Percentiles rank a stretch among this genome's conserved stretches.
Conservation (phyloP, 805 yeast species). For the Crinitomyces ghanaensis region DNA sequence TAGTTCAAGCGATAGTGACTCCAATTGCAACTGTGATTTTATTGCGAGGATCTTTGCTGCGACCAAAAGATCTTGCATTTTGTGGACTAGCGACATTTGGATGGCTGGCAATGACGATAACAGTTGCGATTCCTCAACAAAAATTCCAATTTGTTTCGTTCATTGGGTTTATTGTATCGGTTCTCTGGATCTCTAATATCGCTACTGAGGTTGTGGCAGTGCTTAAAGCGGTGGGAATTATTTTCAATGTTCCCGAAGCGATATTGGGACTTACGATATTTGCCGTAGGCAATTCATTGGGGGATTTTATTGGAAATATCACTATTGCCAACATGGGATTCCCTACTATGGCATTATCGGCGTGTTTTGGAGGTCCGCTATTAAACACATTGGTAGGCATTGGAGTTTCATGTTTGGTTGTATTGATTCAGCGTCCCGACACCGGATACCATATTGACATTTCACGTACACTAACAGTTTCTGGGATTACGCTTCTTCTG, state of each 20-base stretch:
- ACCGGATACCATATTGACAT: slow-evolving; percentile 25
- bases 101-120: background rate
- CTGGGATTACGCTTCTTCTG: slow-evolving; percentile 31
- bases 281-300: slow-evolving; percentile 87
- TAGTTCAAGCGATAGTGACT: slow-evolving; percentile 25
- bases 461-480: slow-evolving; percentile 31
- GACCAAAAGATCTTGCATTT: background rate
- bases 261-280: slow-evolving; percentile 78
- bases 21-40: slow-evolving; percentile 19
- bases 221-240: slow-evolving; percentile 48
- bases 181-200: slow-evolving; percentile 56
- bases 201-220: slow-evolving; percentile 62
- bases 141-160: slow-evolving; percentile 13
- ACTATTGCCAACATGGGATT: slow-evolving; percentile 73
- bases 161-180: slow-evolving; percentile 53
- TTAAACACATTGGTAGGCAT: slow-evolving; percentile 67
- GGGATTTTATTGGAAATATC: slow-evolving; percentile 76
- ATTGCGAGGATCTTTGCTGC: background rate
- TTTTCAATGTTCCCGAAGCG: slow-evolving; percentile 58
- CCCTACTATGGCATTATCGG: slow-evolving; percentile 86
- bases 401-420: slow-evolving; percentile 59
- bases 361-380: slow-evolving; percentile 90
- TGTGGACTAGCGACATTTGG: background rate
- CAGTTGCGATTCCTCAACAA: background rate
- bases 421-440: slow-evolving; percentile 19